phyloP scores from a whole-genome alignment of 305 asterid species.

The Plantago coronopus region DNA sequence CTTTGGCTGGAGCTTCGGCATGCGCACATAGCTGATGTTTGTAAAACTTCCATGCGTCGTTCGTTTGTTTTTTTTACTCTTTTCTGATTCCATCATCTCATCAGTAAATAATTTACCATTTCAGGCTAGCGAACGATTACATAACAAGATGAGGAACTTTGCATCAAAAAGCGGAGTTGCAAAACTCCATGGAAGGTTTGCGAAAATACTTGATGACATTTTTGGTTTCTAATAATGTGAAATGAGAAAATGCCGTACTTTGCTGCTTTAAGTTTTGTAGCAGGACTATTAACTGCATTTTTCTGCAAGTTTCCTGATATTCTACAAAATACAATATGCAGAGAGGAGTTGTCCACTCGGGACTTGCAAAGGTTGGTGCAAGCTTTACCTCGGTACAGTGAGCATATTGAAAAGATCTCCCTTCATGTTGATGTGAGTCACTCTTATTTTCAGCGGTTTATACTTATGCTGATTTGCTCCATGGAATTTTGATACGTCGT shows the following conservation, averaged over 20 bases:
- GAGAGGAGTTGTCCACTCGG: slow-evolving; percentile 83
- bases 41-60: slow-evolving; percentile 26
- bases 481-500: background rate
- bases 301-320: slow-evolving; percentile 14
- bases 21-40: slow-evolving; percentile 97
- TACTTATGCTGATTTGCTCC: slow-evolving; percentile 18
- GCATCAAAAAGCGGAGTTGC: slow-evolving; percentile 95
- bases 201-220: slow-evolving; percentile 25
- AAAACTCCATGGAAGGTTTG: slow-evolving; percentile 93
- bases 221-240: slow-evolving; percentile 23
- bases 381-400: slow-evolving; percentile 98
- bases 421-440: slow-evolving; percentile 99
- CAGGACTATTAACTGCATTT: background rate
- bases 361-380: slow-evolving; percentile 99
- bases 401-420: slow-evolving; percentile 97
- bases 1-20: slow-evolving; percentile 99
- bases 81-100: slow-evolving; percentile 16
- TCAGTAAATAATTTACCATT: slow-evolving; percentile 35
- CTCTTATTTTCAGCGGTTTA: slow-evolving; percentile 23
- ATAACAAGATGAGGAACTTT: slow-evolving; percentile 94
- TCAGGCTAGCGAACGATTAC: slow-evolving; percentile 92
- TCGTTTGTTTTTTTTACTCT: slow-evolving; percentile 13
- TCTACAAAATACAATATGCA: slow-evolving; percentile 29
- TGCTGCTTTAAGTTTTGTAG: background rate
- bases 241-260: no score